phyloP scores from a whole-genome alignment of 2,329 filamentous ascomycete species.

The Pestalotiopsis sp. region DNA sequence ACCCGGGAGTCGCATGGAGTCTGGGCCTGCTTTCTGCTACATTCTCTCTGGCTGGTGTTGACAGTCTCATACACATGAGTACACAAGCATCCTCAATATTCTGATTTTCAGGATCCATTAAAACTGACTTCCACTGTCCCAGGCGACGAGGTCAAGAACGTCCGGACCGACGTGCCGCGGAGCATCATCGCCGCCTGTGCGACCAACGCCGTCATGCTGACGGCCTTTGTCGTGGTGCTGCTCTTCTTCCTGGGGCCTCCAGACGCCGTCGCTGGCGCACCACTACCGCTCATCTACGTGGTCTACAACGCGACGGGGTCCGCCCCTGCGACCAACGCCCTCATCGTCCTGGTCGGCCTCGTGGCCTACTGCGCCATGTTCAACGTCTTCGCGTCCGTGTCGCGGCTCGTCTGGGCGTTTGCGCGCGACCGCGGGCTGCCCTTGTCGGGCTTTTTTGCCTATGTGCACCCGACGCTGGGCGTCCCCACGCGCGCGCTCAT shows the following conservation, averaged over 20 bases:
- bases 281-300: not conserved
- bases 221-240: not conserved
- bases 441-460: conserved; percentile 51
- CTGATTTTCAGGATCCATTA: too few relatives aligned
- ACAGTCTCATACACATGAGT: conserved; percentile 4
- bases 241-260: not conserved
- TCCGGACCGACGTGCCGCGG: not conserved
- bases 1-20: not conserved
- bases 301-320: not conserved
- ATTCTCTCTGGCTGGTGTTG: not conserved
- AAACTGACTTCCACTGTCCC: not conserved
- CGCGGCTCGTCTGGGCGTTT: not conserved
- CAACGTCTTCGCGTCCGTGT: conserved; percentile 8
- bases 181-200: not conserved
- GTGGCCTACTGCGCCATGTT: not conserved
- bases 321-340: not conserved
- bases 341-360: not conserved
- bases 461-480: not conserved
- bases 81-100: not conserved
- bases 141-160: conserved; percentile 2
- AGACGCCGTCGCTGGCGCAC: not conserved
- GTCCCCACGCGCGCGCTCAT: not conserved
- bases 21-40: not conserved
- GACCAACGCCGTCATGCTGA: not conserved
- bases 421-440: conserved; percentile 8